These are phyloP conservation scores for Globisporangium rhizosaccharum DNA, from an alignment of 352 stramenopile genomes.

Conservation along the genomic window DNA sequence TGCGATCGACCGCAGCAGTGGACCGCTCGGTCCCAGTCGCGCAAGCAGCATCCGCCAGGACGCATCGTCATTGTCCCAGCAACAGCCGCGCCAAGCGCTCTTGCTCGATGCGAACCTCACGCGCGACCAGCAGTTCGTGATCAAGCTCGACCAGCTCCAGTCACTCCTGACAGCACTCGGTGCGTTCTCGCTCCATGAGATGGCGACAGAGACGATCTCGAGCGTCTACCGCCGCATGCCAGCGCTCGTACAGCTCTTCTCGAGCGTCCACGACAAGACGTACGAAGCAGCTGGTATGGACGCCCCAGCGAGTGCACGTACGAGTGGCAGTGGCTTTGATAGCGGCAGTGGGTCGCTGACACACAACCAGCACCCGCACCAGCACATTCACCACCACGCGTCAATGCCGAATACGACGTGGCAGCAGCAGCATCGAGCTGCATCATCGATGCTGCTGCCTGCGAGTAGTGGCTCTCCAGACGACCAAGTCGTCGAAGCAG, in stretches of 20 bases:
- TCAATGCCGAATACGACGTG: not conserved
- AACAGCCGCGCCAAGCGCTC: conserved; percentile 1
- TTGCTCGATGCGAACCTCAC: conserved; percentile 23
- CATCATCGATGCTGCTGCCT: not conserved
- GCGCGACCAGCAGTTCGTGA: conserved; percentile 50
- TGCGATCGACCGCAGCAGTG: not conserved
- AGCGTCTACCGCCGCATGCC: conserved; percentile 43
- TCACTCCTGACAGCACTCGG: conserved; percentile 35
- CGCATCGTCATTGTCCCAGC: not conserved
- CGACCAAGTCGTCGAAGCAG: conserved; percentile 26
- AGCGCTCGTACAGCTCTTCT: conserved; percentile 37
- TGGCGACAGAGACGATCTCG: conserved; percentile 51
- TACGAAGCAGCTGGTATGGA: conserved; percentile 39
- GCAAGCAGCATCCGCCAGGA: conserved; percentile 3
- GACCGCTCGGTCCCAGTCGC: not conserved
- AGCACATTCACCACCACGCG: not conserved
- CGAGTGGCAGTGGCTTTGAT: no score
- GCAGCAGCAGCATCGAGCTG: not conserved
- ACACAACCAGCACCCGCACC: no score
- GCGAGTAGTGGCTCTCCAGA: conserved; percentile 1
- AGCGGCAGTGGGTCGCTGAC: no score
- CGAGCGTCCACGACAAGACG: conserved; percentile 26
- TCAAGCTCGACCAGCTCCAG: conserved; percentile 65
- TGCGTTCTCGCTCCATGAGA: conserved; percentile 32
- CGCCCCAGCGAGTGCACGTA: no score